phyloP scores from a whole-genome alignment of 768 basidiomycete species.

The Boletus rubroflammeus region DNA sequence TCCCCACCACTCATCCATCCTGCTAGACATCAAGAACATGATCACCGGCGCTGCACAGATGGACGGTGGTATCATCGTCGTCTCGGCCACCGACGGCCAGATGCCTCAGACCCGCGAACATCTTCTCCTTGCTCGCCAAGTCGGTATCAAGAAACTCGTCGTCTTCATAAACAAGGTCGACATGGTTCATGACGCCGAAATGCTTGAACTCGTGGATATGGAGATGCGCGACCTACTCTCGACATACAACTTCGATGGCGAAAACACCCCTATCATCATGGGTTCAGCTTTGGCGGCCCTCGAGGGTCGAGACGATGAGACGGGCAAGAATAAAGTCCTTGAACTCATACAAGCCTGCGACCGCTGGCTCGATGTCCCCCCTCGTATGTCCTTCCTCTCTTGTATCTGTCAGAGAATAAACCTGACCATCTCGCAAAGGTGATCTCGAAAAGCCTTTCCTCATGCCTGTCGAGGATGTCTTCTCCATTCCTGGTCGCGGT shows the following conservation, averaged over 20 bases:
- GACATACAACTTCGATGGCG: constrained; percentile 94
- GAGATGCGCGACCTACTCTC: constrained; percentile 96
- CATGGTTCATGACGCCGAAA: constrained; percentile 93
- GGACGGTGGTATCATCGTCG: constrained; percentile 94
- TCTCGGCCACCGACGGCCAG: constrained; percentile 97
- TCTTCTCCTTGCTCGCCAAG: constrained; percentile 94
- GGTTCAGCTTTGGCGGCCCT: constrained; percentile 95
- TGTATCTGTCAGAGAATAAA: background rate
- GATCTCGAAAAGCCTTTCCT: constrained; percentile 98
- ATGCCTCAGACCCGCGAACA: constrained; percentile 99
- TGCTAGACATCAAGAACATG: constrained; percentile 92
- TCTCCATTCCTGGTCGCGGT: constrained; percentile 97
- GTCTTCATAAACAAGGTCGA: constrained; percentile 99
- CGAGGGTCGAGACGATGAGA: constrained; percentile 76
- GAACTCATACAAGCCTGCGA: constrained; percentile 88
- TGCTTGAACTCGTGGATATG: constrained; percentile 99
- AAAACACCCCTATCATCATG: constrained; percentile 97
- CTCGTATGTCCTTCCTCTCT: constrained; percentile 51
- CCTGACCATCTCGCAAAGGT: constrained; percentile 43
- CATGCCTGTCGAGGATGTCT: constrained; percentile 93
- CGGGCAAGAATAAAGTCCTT: constrained; percentile 75
- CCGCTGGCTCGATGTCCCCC: constrained; percentile 90
- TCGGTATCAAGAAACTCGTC: constrained; percentile 94
- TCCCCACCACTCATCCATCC: constrained; percentile 3
- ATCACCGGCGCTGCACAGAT: constrained; percentile 98